These are phyloP conservation scores for Phytophthora palmivora DNA, from an alignment of 352 stramenopile genomes.

Conservation along the genomic window DNA sequence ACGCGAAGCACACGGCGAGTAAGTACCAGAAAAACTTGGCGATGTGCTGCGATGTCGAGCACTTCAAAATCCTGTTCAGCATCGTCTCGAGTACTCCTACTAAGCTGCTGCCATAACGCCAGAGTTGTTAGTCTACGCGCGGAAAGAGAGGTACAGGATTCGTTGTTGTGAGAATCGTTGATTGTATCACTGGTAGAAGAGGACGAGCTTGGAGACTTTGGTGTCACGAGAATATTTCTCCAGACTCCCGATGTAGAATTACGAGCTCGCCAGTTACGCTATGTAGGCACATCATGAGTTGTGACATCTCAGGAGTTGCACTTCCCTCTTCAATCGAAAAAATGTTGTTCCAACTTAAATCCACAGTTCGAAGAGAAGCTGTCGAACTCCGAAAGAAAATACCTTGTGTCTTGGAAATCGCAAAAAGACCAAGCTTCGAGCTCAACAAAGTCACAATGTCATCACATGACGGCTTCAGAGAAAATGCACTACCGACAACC, in stretches of 20 bases:
- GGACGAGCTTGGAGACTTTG: conserved; percentile 14
- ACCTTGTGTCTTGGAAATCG: conserved; percentile 56
- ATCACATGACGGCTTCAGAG: conserved; percentile 27
- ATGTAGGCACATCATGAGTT: conserved; percentile 58
- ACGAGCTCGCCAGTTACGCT: conserved; percentile 83
- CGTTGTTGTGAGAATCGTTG: conserved; percentile 9
- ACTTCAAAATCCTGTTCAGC: conserved; percentile 19
- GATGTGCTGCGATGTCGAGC: conserved; percentile 41
- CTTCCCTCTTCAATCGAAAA: conserved; percentile 10
- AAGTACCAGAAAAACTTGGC: conserved; percentile 37
- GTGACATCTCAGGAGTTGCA: conserved; percentile 2
- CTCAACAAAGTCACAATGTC: conserved; percentile 51
- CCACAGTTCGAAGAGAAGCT: conserved; percentile 48
- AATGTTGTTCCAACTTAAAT: conserved; percentile 44
- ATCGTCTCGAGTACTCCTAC: conserved; percentile 1
- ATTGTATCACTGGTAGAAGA: background rate
- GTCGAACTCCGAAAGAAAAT: conserved; percentile 68
- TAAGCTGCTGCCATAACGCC: conserved; percentile 24
- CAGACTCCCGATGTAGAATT: conserved; percentile 43
- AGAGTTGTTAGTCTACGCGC: conserved; percentile 39
- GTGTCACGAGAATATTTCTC: conserved; percentile 52
- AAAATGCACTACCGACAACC: conserved; percentile 69
- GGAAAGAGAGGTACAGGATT: conserved; percentile 27
- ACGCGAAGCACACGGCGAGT: conserved; percentile 38
- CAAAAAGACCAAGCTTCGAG: conserved; percentile 77